A percentile compares a stretch with the other conserved stretches of the same genome.
These are phyloP conservation scores for Termitomyces sp. DNA, from an alignment of 768 basidiomycete species.

Conservation along the genomic window DNA sequence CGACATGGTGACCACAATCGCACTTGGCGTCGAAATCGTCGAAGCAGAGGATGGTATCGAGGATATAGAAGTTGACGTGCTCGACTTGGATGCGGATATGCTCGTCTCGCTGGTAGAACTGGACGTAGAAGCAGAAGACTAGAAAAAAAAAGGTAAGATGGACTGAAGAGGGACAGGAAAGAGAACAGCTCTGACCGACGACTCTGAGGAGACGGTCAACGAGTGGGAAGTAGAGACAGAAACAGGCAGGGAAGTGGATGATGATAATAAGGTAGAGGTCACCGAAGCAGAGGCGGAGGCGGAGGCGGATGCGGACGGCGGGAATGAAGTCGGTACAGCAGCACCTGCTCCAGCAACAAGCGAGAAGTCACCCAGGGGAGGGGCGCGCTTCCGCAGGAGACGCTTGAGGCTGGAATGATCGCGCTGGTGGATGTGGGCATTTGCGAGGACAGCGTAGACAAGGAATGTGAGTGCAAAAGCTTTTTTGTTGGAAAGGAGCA, in stretches of 20 bases:
- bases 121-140: conserved; percentile 8
- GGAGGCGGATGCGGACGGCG: conserved; percentile 6
- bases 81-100: conserved; percentile 4
- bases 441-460: conserved; percentile 49
- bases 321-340: conserved; percentile 18
- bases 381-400: conserved; percentile 62
- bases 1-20: conserved; percentile 14
- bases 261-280: conserved; percentile 5
- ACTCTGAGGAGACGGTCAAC: background rate
- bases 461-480: conserved; percentile 58
- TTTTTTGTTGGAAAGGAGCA: conserved; percentile 43
- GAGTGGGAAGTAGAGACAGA: conserved; percentile 7
- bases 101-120: conserved; percentile 3
- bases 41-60: conserved; percentile 3
- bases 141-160: background rate
- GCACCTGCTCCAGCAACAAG: conserved; percentile 30
- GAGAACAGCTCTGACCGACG: conserved; percentile 7
- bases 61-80: conserved; percentile 7
- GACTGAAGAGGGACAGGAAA: background rate
- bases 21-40: conserved; percentile 1
- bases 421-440: conserved; percentile 39
- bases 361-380: conserved; percentile 19
- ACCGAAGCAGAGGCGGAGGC: conserved; percentile 9
- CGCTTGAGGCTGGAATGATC: conserved; percentile 58
- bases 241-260: conserved; percentile 4